Conservation (phyloP, 306 rosid genomes). For the Castanea crenata region DNA sequence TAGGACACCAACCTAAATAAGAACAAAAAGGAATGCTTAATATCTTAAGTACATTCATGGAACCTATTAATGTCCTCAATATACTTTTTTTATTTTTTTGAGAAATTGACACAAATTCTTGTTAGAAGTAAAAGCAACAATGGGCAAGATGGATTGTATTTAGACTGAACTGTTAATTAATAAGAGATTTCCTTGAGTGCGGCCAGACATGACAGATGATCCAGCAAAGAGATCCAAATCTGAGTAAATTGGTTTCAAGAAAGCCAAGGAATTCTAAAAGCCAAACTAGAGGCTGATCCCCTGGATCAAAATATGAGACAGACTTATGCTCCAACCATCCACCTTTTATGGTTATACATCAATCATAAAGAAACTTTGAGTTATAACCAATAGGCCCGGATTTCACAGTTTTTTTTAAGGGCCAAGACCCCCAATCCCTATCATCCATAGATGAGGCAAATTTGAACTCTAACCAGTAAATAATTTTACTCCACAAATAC, state of each 20-base stretch:
- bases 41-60: constrained; percentile 17
- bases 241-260: neutral
- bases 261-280: neutral
- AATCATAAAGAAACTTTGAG: neutral
- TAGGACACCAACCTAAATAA: constrained; percentile 82
- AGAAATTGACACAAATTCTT: neutral
- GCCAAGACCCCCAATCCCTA: constrained; percentile 17
- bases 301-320: neutral
- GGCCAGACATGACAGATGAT: constrained; percentile 1
- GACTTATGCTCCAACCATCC: neutral
- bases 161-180: neutral
- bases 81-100: neutral
- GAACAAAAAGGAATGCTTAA: constrained; percentile 11
- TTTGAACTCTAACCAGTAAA: constrained; percentile 1
- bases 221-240: neutral
- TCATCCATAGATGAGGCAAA: constrained; percentile 7
- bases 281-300: neutral
- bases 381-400: neutral
- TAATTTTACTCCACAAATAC: no score
- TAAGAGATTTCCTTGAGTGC: neutral
- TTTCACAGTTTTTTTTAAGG: constrained; percentile 10
- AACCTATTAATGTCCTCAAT: neutral
- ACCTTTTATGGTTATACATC: neutral
- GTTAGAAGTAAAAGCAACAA: neutral
- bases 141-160: neutral